Evolutionary conservation across 2,329 filamentous ascomycete species (phyloP).

Genomic region (Capronia coronata): DNA sequence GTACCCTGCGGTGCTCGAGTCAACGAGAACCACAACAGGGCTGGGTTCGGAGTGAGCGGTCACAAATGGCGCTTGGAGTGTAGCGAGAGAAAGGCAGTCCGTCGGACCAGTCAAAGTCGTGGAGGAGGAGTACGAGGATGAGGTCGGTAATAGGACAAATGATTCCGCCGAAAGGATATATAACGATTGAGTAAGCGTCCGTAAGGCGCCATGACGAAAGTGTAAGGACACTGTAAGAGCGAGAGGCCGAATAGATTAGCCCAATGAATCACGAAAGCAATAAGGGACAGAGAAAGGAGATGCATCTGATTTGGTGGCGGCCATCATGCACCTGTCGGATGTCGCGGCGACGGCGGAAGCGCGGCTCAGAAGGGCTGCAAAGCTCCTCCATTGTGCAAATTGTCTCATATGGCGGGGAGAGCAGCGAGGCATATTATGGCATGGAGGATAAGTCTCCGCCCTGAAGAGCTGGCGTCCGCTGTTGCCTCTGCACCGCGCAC

Average conservation of each 20-base stretch:
- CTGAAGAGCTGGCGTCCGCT: background rate
- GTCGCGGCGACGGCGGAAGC: conserved; percentile 13
- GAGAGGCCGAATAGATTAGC: conserved; percentile 21
- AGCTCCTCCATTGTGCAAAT: conserved; percentile 15
- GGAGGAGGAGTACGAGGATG: conserved; percentile 5
- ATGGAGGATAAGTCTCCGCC: background rate
- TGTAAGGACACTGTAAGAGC: conserved; percentile 28
- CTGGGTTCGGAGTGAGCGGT: background rate
- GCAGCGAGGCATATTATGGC: background rate
- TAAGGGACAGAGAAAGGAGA: conserved; percentile 14
- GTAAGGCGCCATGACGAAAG: conserved; percentile 16
- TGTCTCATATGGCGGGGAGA: conserved; percentile 5
- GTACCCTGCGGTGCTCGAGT: background rate
- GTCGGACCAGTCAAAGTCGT: conserved; percentile 7
- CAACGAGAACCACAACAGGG: conserved; percentile 9
- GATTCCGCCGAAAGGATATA: conserved; percentile 15
- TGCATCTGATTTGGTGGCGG: conserved; percentile 13
- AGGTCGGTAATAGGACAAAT: conserved; percentile 6
- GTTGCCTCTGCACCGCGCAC: background rate
- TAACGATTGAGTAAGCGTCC: conserved; percentile 20
- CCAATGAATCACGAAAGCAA: conserved; percentile 14
- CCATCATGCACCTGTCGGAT: conserved; percentile 12
- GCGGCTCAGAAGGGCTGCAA: conserved; percentile 5
- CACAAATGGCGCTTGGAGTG: conserved; percentile 5
- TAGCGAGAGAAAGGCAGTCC: conserved; percentile 1